These are phyloP conservation scores for Cardamine chenopodiifolia DNA, from an alignment of 345 rosid genomes.

Conservation along the genomic window DNA sequence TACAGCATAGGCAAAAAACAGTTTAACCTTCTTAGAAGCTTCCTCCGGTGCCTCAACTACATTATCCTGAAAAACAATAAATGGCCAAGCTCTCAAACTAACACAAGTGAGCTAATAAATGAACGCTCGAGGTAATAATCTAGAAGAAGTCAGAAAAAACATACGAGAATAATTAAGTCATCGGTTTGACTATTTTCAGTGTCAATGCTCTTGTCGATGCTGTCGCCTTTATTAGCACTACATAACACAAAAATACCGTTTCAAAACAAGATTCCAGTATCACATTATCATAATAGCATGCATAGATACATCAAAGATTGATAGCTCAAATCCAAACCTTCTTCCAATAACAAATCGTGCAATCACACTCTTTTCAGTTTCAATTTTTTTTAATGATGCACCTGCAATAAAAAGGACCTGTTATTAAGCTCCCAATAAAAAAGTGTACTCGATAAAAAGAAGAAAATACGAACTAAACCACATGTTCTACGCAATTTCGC, in stretches of 20 bases:
- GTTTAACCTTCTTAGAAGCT: conserved; percentile 59
- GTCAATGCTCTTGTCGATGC: conserved; percentile 62
- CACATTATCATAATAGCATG: background rate
- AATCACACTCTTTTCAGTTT: conserved; percentile 73
- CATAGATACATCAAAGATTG: conserved; percentile 17
- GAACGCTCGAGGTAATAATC: conserved; percentile 7
- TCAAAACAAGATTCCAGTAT: conserved; percentile 13
- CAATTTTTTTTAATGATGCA: conserved; percentile 58
- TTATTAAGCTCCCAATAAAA: conserved; percentile 20
- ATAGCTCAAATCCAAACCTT: conserved; percentile 55
- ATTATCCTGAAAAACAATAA: conserved; percentile 51
- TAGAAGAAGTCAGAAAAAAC: conserved; percentile 35
- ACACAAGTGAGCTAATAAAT: background rate
- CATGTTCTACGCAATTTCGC: background rate
- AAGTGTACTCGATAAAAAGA: background rate
- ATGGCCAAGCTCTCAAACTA: conserved; percentile 21
- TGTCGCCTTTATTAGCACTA: conserved; percentile 76
- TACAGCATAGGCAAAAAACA: conserved; percentile 64
- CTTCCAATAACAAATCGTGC: conserved; percentile 85
- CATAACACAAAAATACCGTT: background rate
- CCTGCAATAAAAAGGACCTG: conserved; percentile 41
- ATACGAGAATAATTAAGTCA: conserved; percentile 75
- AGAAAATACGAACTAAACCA: background rate
- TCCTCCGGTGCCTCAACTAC: conserved; percentile 65
- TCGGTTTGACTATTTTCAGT: conserved; percentile 62